Evolutionary conservation across 139 green algal genomes (phyloP).

Genomic region (Klebsormidium nitens): DNA sequence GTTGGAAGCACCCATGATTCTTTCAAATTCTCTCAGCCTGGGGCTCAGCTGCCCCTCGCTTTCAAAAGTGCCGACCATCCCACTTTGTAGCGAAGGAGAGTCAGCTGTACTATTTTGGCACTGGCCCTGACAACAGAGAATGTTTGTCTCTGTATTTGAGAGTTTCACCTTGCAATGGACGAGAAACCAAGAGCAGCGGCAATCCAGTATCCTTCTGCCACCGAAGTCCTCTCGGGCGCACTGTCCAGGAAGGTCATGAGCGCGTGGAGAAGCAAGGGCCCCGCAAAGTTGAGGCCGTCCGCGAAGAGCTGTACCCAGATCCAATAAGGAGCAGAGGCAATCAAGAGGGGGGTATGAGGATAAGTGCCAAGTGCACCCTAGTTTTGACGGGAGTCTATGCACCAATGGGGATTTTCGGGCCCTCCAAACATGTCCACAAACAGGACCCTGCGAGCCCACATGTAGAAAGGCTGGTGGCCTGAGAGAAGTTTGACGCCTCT

Average conservation of each 20-base stretch:
- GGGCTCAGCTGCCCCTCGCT: too few relatives aligned
- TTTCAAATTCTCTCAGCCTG: too few relatives aligned
- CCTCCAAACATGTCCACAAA: too few relatives aligned
- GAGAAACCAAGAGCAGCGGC: background rate
- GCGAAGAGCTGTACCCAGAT: constrained; percentile 45
- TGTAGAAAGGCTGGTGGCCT: too few relatives aligned
- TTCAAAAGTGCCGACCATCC: background rate
- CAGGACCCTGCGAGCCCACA: too few relatives aligned
- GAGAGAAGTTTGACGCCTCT: too few relatives aligned
- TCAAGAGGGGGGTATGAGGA: constrained; percentile 2
- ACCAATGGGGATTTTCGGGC: too few relatives aligned
- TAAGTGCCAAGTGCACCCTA: background rate
- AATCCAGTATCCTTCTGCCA: background rate
- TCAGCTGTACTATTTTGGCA: background rate
- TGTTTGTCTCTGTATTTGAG: background rate
- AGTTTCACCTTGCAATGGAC: background rate
- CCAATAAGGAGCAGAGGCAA: background rate
- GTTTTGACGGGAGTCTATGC: too few relatives aligned
- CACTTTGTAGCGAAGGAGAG: background rate
- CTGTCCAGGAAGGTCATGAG: constrained; percentile 58
- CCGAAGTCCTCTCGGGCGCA: background rate
- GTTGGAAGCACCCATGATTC: too few relatives aligned
- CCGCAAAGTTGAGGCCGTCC: constrained; percentile 62
- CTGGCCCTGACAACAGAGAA: background rate
- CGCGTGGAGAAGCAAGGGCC: constrained; percentile 66